Percentiles rank a stretch among this genome's conserved stretches.
These are phyloP conservation scores for Nicotiana tabacum DNA, from an alignment of 257 asterid genomes.

Conservation along the genomic window DNA sequence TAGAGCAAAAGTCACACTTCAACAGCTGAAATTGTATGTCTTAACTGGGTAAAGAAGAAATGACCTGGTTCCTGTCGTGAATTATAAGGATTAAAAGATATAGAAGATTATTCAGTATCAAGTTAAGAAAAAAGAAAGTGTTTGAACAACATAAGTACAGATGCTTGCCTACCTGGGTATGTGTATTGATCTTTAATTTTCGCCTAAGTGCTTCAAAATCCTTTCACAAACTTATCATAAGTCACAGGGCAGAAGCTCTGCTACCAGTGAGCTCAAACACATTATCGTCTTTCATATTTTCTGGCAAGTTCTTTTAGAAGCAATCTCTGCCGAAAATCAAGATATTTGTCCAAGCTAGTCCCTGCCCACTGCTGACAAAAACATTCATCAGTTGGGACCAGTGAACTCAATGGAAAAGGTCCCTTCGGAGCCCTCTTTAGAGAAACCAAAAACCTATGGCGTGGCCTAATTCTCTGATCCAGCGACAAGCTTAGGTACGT, in stretches of 20 bases:
- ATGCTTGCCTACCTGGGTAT: background rate
- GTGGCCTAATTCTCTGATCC: conserved; percentile 93
- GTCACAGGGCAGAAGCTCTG: background rate
- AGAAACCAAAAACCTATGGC: conserved; percentile 82
- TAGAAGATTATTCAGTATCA: background rate
- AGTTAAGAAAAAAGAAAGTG: background rate
- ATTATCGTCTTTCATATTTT: conserved; percentile 60
- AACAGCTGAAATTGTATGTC: background rate
- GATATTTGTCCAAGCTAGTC: conserved; percentile 76
- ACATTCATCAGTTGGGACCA: conserved; percentile 84
- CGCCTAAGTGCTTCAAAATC: background rate
- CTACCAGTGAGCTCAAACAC: conserved; percentile 3
- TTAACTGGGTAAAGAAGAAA: background rate
- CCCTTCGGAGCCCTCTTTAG: conserved; percentile 90
- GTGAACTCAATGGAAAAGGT: conserved; percentile 88
- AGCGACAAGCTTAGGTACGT: conserved; percentile 82
- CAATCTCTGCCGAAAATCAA: conserved; percentile 78
- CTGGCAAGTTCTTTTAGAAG: conserved; percentile 76
- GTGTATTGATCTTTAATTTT: background rate
- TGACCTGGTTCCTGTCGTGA: background rate
- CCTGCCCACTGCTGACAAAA: conserved; percentile 98
- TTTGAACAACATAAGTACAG: background rate
- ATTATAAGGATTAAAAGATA: background rate
- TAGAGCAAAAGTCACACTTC: background rate
- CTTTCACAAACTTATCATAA: background rate